phyloP scores from a whole-genome alignment of 345 rosid genomes.

The Ailanthus altissimus region DNA sequence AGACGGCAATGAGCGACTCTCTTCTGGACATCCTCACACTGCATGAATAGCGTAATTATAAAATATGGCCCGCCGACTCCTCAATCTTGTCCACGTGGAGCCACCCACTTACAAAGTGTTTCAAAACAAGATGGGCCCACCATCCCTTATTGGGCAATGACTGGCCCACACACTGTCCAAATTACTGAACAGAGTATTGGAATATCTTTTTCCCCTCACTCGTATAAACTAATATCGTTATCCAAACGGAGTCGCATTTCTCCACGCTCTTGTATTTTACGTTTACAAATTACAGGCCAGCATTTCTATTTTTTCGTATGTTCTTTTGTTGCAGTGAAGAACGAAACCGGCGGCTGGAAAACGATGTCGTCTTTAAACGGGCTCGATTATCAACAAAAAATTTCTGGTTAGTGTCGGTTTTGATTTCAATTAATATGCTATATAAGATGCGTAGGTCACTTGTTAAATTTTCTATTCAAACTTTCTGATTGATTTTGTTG shows the following conservation, averaged over 20 bases:
- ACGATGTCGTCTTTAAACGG: slow-evolving; percentile 13
- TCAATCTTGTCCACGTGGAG: too few species aligned
- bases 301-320: too few species aligned
- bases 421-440: too few species aligned
- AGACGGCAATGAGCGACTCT: too few species aligned
- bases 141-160: too few species aligned
- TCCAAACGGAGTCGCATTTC: neutral
- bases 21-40: too few species aligned
- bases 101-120: too few species aligned
- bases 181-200: neutral
- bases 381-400: neutral
- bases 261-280: neutral
- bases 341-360: neutral
- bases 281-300: neutral
- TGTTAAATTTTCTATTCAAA: neutral
- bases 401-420: neutral
- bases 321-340: neutral
- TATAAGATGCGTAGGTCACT: neutral
- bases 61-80: too few species aligned
- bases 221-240: neutral
- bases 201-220: neutral
- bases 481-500: neutral
- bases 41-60: too few species aligned
- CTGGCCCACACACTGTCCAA: neutral
- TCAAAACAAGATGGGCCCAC: too few species aligned